A percentile compares a stretch with the other conserved stretches of the same genome.
phyloP scores from a whole-genome alignment of 768 basidiomycete species.

The Saitozyma podzolica region DNA sequence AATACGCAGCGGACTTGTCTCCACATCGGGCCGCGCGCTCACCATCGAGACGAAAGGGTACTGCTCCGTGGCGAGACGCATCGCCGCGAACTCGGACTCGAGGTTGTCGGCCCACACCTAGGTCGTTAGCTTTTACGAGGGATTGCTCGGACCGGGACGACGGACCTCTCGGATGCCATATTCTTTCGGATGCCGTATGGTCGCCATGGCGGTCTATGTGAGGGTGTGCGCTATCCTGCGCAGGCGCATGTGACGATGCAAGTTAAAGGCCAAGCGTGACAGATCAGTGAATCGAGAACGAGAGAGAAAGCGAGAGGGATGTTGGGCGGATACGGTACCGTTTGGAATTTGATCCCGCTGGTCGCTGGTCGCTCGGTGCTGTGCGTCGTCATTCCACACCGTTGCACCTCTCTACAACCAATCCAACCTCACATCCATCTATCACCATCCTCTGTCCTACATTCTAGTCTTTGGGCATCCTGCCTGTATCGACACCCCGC shows the following conservation, averaged over 20 bases:
- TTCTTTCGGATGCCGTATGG: constrained; percentile 28
- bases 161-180: constrained; percentile 43
- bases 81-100: constrained; percentile 83
- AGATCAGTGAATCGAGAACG: background rate
- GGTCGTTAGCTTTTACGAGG: background rate
- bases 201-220: constrained; percentile 22
- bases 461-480: no score
- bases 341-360: constrained; percentile 1
- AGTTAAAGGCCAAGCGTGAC: background rate
- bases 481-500: no score
- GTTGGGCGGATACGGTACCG: no score
- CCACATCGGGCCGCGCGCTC: constrained; percentile 29
- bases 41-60: constrained; percentile 97
- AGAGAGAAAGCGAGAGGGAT: no score
- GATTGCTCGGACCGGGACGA: background rate
- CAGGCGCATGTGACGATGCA: background rate
- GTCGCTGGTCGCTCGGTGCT: background rate
- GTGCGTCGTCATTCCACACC: no score
- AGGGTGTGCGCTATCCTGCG: background rate
- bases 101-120: constrained; percentile 93
- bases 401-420: no score
- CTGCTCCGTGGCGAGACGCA: constrained; percentile 80
- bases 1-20: background rate
- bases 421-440: no score
- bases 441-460: no score